phyloP scores from a whole-genome alignment of 306 rosid species.

The Coriaria nepalensis region DNA sequence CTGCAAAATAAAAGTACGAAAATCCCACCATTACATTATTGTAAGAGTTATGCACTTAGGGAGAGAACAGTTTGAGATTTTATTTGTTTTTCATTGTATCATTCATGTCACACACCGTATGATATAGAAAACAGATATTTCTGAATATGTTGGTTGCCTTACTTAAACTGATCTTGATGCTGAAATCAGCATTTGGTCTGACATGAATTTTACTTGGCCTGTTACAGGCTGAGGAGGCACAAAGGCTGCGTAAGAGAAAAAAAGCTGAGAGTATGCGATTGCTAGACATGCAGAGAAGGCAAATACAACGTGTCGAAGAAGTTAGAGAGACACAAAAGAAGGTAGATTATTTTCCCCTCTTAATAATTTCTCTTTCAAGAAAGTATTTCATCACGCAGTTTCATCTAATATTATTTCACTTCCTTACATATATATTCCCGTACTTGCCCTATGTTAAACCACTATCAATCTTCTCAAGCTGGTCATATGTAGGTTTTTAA shows the following conservation, averaged over 20 bases:
- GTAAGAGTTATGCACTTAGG: too few species aligned
- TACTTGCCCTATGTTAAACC: neutral
- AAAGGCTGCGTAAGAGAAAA: slow-evolving; percentile 67
- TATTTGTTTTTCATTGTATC: too few species aligned
- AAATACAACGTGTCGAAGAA: slow-evolving; percentile 82
- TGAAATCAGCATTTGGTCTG: neutral
- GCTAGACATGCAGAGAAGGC: slow-evolving; percentile 67
- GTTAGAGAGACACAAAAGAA: slow-evolving; percentile 85
- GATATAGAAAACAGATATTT: too few species aligned
- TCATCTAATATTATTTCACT: neutral
- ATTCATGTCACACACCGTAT: too few species aligned
- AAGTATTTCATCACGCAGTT: slow-evolving; percentile 1
- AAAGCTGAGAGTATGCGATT: slow-evolving; percentile 58
- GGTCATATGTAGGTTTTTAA: too few species aligned
- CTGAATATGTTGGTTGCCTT: neutral
- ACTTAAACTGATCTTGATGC: neutral
- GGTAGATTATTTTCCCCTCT: slow-evolving; percentile 31
- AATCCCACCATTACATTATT: too few species aligned
- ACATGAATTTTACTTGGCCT: neutral
- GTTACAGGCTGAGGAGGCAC: slow-evolving; percentile 76
- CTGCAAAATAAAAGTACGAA: too few species aligned
- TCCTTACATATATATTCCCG: too few species aligned
- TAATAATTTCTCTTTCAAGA: slow-evolving; percentile 1
- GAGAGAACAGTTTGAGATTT: too few species aligned
- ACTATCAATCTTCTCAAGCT: too few species aligned